Base-by-base conservation (phyloP, 768 basidiomycete genomes). In the Saitozyma podzolica region DNA sequence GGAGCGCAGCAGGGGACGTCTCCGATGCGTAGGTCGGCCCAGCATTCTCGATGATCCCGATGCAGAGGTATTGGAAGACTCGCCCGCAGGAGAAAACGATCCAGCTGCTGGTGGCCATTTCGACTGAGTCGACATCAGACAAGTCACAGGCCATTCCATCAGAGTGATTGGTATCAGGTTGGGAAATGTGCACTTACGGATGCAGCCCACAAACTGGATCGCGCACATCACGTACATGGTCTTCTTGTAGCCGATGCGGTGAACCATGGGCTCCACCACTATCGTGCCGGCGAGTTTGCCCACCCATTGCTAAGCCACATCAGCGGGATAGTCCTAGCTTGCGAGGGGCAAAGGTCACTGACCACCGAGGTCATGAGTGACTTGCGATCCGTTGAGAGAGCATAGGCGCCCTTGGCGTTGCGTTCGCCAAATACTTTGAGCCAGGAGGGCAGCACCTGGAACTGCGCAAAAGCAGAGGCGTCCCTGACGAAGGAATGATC, bases 381-480 rank as follows among this genome's bases (percentile, higher is more conserved):
- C 45, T 47, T 47, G 45, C 45, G 45, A 3, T 47, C 45, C n/a
- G 45, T 47, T 6, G 45, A 17, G 13, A 47, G 45, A 47, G n/a
- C n/a, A 3, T 13, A 13, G 6, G 45, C 45, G 13, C 45, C 45
- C 13, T 47, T 47, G 45, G 45, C 11, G 13, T 47, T 11, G 13
- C 45, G 45, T 3, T 14, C 53, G 8, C 63, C 63, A 43, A 65
- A 65, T 11, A 11, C 9, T 8, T 37, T 50, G 9, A 65, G 64
- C 54, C 53, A 65, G 8, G 59, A 61, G 10, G 64, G 64, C 9
- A 65, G 64, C 17, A 59, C 64, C 29, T 65, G 64, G 6, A 65
- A 40, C 0, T 59, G 61, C 5, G 59, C 64, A 49, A 65, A 65
- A 45, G 54, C 52, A 1, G 50, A 51, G 42, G 47, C 39, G 41